Evolutionary conservation across 495 filamentous ascomycete genomes (phyloP).

Genomic region (Sordaria brevicollis): DNA sequence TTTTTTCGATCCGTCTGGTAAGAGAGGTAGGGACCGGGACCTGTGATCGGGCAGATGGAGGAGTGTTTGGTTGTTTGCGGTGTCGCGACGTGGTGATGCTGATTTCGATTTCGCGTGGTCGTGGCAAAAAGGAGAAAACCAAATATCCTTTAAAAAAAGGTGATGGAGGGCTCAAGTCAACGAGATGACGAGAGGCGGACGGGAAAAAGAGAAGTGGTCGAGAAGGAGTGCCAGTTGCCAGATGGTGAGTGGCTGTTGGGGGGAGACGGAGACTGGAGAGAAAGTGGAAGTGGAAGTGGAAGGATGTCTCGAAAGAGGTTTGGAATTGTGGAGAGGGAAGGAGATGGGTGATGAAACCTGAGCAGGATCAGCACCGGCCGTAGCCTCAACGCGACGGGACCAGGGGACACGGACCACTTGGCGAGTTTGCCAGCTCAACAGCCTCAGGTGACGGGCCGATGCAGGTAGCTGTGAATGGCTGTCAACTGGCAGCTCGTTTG

Average conservation of each 20-base stretch:
- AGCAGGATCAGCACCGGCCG: conserved; percentile 9
- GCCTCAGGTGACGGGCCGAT: background rate
- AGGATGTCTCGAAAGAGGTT: conserved; percentile 22
- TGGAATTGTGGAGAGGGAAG: conserved; percentile 14
- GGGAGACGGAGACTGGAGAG: background rate
- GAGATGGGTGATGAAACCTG: conserved; percentile 22
- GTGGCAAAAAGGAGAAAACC: background rate
- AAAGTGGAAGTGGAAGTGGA: conserved; percentile 7
- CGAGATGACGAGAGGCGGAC: background rate
- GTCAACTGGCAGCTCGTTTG: rapidly evolving
- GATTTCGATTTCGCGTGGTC: background rate
- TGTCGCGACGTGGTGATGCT: background rate
- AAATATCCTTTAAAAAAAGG: background rate
- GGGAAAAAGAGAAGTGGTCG: background rate
- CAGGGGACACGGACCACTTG: background rate
- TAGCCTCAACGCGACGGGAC: conserved; percentile 8
- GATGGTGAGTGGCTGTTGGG: background rate
- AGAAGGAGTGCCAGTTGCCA: background rate
- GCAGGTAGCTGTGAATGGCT: rapidly evolving
- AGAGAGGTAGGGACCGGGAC: background rate
- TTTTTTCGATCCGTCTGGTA: background rate
- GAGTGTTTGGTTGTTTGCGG: no score
- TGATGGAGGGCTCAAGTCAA: background rate
- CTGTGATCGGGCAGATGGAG: background rate
- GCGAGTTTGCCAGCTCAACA: background rate